Evolutionary conservation across 2,329 filamentous ascomycete genomes (phyloP).

Genomic region (Aspergillus proliferans): DNA sequence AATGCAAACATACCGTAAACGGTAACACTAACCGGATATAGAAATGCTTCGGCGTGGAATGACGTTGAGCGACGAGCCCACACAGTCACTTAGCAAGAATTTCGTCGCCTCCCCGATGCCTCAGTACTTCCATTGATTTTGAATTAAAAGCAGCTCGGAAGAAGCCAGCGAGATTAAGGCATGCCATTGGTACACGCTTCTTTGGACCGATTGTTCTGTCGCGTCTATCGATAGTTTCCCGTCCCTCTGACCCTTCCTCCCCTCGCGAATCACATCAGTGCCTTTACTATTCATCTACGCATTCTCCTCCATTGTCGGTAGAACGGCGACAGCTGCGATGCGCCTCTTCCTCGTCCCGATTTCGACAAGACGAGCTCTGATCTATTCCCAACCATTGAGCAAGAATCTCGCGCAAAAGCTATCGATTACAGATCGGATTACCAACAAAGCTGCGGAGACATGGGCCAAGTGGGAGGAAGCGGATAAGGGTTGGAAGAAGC

Average conservation of each 20-base stretch:
- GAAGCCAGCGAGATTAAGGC: conserved; percentile 9
- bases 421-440: conserved; percentile 62
- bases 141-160: neutral
- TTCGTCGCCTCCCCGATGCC: neutral
- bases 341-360: conserved; percentile 90
- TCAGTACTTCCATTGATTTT: neutral
- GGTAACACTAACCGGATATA: neutral
- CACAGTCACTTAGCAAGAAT: neutral
- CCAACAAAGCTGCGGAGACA: conserved; percentile 63
- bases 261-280: conserved; percentile 4
- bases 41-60: conserved; percentile 10
- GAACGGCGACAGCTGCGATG: conserved; percentile 51
- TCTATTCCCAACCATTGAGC: conserved; percentile 79
- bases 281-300: neutral
- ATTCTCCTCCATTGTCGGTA: neutral
- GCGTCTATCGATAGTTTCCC: conserved; percentile 16
- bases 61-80: conserved; percentile 14
- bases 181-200: conserved; percentile 15
- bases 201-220: conserved; percentile 12
- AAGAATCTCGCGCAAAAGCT: conserved; percentile 49
- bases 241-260: conserved; percentile 7
- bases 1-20: neutral
- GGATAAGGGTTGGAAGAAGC: conserved; percentile 79
- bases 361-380: conserved; percentile 79
- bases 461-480: conserved; percentile 87